Evolutionary conservation across 345 rosid species (phyloP).

Genomic region (Arabis alpina): DNA sequence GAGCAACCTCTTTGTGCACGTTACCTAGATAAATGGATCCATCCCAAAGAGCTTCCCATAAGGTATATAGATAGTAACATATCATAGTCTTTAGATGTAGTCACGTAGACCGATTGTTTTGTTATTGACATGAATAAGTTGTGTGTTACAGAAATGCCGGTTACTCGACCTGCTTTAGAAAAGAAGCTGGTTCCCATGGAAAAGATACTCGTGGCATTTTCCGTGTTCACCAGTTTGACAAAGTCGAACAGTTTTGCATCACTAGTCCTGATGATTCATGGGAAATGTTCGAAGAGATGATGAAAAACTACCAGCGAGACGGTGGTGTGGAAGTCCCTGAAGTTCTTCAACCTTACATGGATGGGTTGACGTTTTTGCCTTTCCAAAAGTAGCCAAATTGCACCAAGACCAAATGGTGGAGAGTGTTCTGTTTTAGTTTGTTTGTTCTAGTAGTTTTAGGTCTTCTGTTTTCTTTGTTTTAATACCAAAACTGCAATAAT

Average conservation of each 20-base stretch:
- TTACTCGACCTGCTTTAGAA: constrained; percentile 89
- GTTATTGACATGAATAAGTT: not conserved
- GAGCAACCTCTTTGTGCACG: constrained; percentile 95
- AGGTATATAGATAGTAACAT: constrained; percentile 45
- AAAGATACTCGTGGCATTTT: constrained; percentile 93
- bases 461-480: no score
- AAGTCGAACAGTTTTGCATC: constrained; percentile 91
- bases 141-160: constrained; percentile 78
- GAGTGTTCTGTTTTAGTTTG: no score
- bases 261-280: constrained; percentile 94
- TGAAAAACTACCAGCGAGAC: constrained; percentile 84
- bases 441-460: no score
- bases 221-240: constrained; percentile 98
- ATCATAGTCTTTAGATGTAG: not conserved
- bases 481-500: no score
- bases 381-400: no score
- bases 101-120: not conserved
- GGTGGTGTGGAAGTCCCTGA: constrained; percentile 86
- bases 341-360: constrained; percentile 41
- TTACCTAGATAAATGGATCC: constrained; percentile 91
- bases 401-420: no score
- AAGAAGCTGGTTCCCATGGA: constrained; percentile 98
- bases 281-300: constrained; percentile 94
- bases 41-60: constrained; percentile 76
- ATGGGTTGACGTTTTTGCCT: no score